These are phyloP conservation scores for Perkinsus olseni DNA, from an alignment of 169 alveolate species.

Conservation along the genomic window DNA sequence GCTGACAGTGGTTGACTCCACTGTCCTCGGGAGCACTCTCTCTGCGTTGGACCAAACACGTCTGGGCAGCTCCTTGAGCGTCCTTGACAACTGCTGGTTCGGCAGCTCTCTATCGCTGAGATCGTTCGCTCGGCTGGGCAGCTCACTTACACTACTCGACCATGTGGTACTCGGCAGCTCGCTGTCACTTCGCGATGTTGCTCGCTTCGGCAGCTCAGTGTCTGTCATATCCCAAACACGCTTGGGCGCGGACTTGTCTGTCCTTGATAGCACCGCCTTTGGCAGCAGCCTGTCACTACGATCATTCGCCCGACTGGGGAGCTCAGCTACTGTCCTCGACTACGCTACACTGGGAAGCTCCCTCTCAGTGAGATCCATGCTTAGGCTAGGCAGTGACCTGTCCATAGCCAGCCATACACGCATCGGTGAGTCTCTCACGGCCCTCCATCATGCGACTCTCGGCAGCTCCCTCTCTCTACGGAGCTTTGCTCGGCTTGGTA, in stretches of 20 bases:
- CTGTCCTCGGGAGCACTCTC: neutral
- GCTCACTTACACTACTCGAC: conserved; percentile 1
- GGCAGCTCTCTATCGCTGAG: neutral
- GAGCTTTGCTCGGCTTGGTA: neutral
- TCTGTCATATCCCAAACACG: neutral
- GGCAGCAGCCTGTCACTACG: neutral
- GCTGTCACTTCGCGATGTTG: neutral
- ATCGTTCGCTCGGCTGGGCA: neutral
- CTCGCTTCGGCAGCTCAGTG: neutral
- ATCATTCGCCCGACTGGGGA: neutral
- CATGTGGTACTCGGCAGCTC: neutral
- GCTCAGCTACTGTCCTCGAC: neutral
- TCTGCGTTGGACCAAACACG: neutral
- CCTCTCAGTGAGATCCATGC: neutral
- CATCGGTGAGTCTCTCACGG: neutral
- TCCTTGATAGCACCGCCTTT: neutral
- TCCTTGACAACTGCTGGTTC: neutral
- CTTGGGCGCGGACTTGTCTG: neutral
- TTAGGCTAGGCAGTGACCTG: neutral
- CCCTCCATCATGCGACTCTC: neutral
- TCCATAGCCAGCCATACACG: neutral
- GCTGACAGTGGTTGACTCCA: conserved; percentile 2
- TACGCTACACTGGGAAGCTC: neutral
- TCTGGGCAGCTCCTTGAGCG: neutral
- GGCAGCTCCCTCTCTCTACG: neutral